phyloP scores from a whole-genome alignment of 306 rosid genomes.

The Adenanthera pavonina region DNA sequence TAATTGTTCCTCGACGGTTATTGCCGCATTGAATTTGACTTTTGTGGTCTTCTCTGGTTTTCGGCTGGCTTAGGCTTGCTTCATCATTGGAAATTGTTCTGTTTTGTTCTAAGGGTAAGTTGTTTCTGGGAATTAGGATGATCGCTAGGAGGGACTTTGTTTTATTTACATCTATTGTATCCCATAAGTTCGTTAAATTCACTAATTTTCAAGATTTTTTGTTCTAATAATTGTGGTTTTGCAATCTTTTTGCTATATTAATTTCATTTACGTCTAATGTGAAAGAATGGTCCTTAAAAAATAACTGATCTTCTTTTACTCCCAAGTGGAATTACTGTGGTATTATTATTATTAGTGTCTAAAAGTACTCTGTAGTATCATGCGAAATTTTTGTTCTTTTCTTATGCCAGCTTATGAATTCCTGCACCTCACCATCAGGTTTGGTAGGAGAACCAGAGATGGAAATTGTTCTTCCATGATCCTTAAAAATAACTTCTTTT shows the following conservation, averaged over 20 bases:
- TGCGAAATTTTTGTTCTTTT: not conserved
- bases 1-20: slow-evolving; percentile 6
- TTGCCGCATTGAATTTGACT: not conserved
- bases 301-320: not conserved
- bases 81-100: not conserved
- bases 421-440: slow-evolving; percentile 16
- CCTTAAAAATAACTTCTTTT: not conserved
- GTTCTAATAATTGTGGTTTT: not conserved
- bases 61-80: not conserved
- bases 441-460: not conserved
- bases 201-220: not conserved
- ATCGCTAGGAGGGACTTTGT: not conserved
- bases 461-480: not conserved
- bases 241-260: not conserved
- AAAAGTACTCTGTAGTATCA: not conserved
- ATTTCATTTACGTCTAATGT: not conserved
- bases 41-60: not conserved
- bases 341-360: not conserved
- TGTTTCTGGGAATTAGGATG: not conserved
- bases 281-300: not conserved
- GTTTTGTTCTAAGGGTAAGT: not conserved
- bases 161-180: not conserved
- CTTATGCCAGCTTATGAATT: not conserved
- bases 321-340: not conserved
- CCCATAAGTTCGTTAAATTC: not conserved